Percentiles rank a stretch among this genome's conserved stretches.
Evolutionary conservation across 768 basidiomycete species (phyloP).

Genomic region (Zangia roseola): DNA sequence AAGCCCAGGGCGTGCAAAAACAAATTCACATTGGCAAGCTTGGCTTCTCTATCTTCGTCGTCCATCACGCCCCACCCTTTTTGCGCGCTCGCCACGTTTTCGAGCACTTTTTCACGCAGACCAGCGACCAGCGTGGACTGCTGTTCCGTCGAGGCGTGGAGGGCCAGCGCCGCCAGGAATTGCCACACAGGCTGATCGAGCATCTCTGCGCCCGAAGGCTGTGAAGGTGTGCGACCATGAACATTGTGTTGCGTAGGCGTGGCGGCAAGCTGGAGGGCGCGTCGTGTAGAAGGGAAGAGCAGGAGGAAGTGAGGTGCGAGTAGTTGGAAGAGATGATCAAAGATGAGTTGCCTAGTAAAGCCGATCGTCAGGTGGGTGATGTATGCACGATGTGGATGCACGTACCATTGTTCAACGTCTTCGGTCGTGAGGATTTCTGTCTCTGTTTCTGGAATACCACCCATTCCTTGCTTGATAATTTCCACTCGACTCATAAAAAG

Average conservation of each 20-base stretch:
- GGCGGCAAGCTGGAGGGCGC: slow-evolving; percentile 41
- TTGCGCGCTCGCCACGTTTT: slow-evolving; percentile 79
- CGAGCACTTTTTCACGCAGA: slow-evolving; percentile 90
- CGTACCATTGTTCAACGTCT: slow-evolving; percentile 79
- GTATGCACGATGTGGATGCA: neutral
- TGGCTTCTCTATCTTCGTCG: slow-evolving; percentile 72
- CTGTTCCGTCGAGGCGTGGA: slow-evolving; percentile 81
- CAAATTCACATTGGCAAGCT: slow-evolving; percentile 90
- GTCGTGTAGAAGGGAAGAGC: slow-evolving; percentile 90
- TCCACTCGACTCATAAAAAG: slow-evolving; percentile 92
- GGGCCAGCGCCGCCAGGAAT: slow-evolving; percentile 85
- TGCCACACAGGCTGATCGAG: slow-evolving; percentile 94
- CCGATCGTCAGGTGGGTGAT: slow-evolving; percentile 6
- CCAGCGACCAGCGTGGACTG: slow-evolving; percentile 84
- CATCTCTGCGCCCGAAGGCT: slow-evolving; percentile 52
- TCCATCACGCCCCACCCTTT: slow-evolving; percentile 65
- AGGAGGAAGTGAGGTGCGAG: slow-evolving; percentile 72
- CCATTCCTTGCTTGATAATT: slow-evolving; percentile 75
- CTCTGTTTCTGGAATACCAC: slow-evolving; percentile 53
- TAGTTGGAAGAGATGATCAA: slow-evolving; percentile 81
- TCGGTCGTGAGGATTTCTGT: slow-evolving; percentile 61
- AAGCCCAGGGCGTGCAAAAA: slow-evolving; percentile 80
- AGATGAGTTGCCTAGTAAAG: slow-evolving; percentile 73
- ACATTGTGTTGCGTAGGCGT: slow-evolving; percentile 34
- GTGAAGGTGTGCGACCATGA: slow-evolving; percentile 62